phyloP scores from a whole-genome alignment of 352 stramenopile genomes.

The Globisporangium irregulare region DNA sequence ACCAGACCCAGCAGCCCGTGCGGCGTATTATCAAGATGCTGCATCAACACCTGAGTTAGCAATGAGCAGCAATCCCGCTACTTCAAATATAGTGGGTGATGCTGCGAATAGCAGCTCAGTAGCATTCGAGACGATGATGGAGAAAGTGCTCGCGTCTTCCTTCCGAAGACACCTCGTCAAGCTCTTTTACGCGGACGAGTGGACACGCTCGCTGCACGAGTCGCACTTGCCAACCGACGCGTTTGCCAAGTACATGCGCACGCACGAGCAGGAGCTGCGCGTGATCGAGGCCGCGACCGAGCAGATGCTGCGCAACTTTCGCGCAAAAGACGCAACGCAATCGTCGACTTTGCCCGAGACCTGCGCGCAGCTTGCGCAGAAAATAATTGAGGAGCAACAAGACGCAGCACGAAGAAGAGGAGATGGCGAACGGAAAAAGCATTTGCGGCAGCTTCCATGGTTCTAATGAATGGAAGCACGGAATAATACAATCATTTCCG shows the following conservation, averaged over 20 bases:
- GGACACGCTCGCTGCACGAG: constrained; percentile 50
- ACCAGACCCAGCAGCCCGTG: constrained; percentile 22
- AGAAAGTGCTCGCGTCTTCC: constrained; percentile 51
- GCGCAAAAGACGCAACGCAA: constrained; percentile 29
- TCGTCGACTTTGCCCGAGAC: constrained; percentile 31
- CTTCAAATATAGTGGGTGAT: neutral
- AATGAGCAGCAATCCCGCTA: neutral
- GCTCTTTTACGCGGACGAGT: constrained; percentile 51
- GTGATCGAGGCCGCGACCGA: constrained; percentile 48
- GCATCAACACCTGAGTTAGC: neutral
- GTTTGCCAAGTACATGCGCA: constrained; percentile 65
- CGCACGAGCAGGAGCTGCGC: constrained; percentile 44
- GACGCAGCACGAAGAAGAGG: constrained; percentile 9
- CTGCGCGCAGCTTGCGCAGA: constrained; percentile 25
- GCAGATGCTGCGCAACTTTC: constrained; percentile 65
- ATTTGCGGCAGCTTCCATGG: constrained; percentile 35
- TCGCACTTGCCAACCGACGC: constrained; percentile 49
- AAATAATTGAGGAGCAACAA: constrained; percentile 17
- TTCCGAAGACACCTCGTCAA: constrained; percentile 70
- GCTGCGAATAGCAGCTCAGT: neutral
- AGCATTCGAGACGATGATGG: constrained; percentile 31
- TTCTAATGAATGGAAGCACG: constrained; percentile 28
- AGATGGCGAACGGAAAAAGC: constrained; percentile 15
- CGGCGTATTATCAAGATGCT: constrained; percentile 21
- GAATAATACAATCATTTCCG: neutral